Conservation (phyloP, 768 basidiomycete genomes). For the Russula lepida region DNA sequence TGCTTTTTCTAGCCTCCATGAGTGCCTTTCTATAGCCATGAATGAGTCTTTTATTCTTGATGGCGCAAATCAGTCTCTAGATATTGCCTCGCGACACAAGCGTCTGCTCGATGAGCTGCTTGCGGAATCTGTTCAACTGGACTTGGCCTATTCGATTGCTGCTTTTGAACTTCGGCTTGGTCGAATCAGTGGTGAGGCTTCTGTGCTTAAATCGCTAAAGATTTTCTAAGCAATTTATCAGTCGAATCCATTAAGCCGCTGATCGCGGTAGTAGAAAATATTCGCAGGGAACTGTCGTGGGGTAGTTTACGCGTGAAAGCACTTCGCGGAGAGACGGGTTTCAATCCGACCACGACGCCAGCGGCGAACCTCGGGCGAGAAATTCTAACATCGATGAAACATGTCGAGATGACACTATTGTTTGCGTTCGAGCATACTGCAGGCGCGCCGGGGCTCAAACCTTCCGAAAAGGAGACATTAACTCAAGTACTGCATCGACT, state of each 20-base stretch:
- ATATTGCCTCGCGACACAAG: constrained; percentile 22
- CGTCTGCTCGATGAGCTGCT: constrained; percentile 25
- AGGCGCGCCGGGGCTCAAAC: constrained; percentile 13
- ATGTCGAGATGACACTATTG: constrained; percentile 25
- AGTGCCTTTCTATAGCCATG: constrained; percentile 29
- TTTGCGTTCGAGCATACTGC: constrained; percentile 28
- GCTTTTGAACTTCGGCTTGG: constrained; percentile 40
- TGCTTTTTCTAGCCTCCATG: constrained; percentile 30
- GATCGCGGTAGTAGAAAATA: constrained; percentile 37
- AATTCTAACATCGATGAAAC: constrained; percentile 30
- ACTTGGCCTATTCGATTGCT: constrained; percentile 37
- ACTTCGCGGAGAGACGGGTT: not conserved
- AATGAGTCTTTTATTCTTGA: constrained; percentile 22
- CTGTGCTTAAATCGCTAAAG: not conserved
- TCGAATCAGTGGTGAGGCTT: constrained; percentile 33
- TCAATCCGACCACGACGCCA: constrained; percentile 24
- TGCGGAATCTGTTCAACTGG: constrained; percentile 32
- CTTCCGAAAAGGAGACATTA: constrained; percentile 12
- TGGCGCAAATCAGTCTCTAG: constrained; percentile 13
- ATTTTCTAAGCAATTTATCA: constrained; percentile 16
- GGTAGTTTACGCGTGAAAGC: constrained; percentile 27
- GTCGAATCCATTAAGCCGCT: constrained; percentile 39
- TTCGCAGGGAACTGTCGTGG: constrained; percentile 39
- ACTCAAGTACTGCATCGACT: not conserved
- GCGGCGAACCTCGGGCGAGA: constrained; percentile 30